Evolutionary conservation across 2,329 filamentous ascomycete species (phyloP), one percentile per base, ranked within the genome.

Genomic region (Exutisphaerella laricina): DNA sequence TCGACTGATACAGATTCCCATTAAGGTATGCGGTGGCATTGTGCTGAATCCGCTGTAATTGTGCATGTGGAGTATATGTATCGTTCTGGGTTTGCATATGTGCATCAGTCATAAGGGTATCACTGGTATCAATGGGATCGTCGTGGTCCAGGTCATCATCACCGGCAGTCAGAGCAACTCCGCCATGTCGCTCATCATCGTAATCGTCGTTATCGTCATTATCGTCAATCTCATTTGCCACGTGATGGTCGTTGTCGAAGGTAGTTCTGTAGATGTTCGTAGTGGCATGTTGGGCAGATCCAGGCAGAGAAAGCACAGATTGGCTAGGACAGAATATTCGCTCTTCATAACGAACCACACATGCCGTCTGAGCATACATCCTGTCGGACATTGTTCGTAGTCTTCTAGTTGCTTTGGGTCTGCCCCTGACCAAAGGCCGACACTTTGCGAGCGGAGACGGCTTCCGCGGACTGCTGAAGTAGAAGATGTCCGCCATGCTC

Each of bases 321-420:
- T 43, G 32, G 45, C 40, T 59, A 10, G 51, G 45, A 38, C 53
- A 55, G 28, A 59, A 60, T 5, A 49, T 46, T 16, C 53, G 56
- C 48, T 58, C 57, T n/a, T 49, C 48, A 31, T 54, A 50, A n/a
- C 46, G 54, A 40, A 55, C 57, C 37, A 60, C 51, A 41, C 52
- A 58, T 25, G 57, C 56, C 36, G 47, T 48, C 23, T 52, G 50
- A n/a, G 37, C 43, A 20, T 44, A 50, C 46, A 53, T 49, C 33
- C 31, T 50, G 33, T 31, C 29, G 16, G 51, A 45, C 39, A 50
- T 30, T 8, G 43, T 28, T n/a, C 48, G 49, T 32, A 45, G 45
- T 32, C 42, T 46, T 35, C 45, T 54, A 26, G 23, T 12, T 5
- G 39, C 33, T 29, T 47, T 46, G 2, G 46, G 42, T 38, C 42